Base-by-base conservation (phyloP, 768 basidiomycete genomes). In the Serendipita sp. region DNA sequence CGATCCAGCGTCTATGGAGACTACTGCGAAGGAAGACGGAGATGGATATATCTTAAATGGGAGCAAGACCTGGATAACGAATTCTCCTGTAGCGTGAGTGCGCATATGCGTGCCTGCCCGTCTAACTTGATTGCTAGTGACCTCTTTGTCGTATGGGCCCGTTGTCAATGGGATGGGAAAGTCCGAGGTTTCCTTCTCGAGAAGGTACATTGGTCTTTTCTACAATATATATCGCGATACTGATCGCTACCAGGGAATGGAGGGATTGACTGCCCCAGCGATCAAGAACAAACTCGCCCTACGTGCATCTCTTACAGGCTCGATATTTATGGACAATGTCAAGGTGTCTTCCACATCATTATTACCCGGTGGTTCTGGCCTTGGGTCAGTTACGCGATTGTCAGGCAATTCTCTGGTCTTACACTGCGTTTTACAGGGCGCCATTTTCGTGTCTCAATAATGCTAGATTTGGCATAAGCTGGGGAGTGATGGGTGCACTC, bases 1-100 rank as follows among this genome's bases (percentile, higher is more conserved):
- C 1, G 95, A 98, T 68, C 94, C 94, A 16, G 86, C 85, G n/a
- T 84, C 86, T n/a, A 97, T 98, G 95, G 90, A 94, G 69, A 96
- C 95, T 0, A 85, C 80, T 28, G 95, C 92, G 11, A 82, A 82
- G 65, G 90, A 96, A 71, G 77, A 78, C 0, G 86, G 86, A 61
- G 90, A 91, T 13, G 92, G 91, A 3, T 97, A 85, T 72, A 73
- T 88, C 26, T 70, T 98, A 61, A 88, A 83, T 66, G 95, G 95
- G 60, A 88, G 88, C 73, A 98, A 98, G 77, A 98, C 92, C 0
- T 98, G 95, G 95, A 98, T 98, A 70, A 82, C 91, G 14, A 96
- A 96, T 70, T 83, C 93, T 0, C 92, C 93, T 7, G 83, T 89
- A 61, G 91, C 93, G 84, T 90, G 70, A 73, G 85, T 76, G 44